Evolutionary conservation across 2,329 filamentous ascomycete genomes (phyloP), one percentile per base, ranked within the genome.

Genomic region (Arthrobotrys megalospora): DNA sequence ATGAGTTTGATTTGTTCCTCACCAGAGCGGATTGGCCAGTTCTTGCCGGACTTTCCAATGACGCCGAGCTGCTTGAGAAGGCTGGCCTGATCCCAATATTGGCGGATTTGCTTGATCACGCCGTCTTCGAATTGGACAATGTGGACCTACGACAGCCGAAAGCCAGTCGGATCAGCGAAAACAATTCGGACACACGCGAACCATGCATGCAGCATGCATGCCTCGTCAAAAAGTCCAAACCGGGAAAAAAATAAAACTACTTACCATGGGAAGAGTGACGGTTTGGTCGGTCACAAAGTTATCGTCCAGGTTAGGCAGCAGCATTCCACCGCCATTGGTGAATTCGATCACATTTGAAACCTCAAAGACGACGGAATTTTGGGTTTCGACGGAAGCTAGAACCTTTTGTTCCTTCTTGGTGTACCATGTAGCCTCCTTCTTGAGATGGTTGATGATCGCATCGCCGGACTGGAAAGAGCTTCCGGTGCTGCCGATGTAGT

Each of bases 31-130:
- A 99, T 96, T 68, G 96, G 96, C 96, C 96, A 99, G 85, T 96
- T 97, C 84, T 92, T 92, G 71, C 93, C 93, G 67, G 92, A 91
- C 83, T 91, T 91, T 82, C 96, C 95, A 84, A 99, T 98, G 71
- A 97, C 91, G 80, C 97, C 94, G 80, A 97, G 89, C 84, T 97
- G 92, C 86, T 96, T 98, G 81, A 99, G 89, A 47, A 99, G 89
- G 67, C 93, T 92, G 79, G 91, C 94, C 85, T 99, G 96, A 84
- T 99, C 96, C 96, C 96, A 99, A 84, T 92, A 93, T 81, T 95
- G 90, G 81, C 95, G 92, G 80, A 98, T 92, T 84, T 96, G 93
- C 76, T 88, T 85, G 83, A 99, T 97, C 86, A 93, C 94, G 84
- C 90, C 89, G 55, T 91, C 85, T 84, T 96, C 89, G 85, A 97